A percentile compares a stretch with the other conserved stretches of the same genome.
Evolutionary conservation across 2,329 filamentous ascomycete genomes (phyloP).

Genomic region (Talaromyces sp.): DNA sequence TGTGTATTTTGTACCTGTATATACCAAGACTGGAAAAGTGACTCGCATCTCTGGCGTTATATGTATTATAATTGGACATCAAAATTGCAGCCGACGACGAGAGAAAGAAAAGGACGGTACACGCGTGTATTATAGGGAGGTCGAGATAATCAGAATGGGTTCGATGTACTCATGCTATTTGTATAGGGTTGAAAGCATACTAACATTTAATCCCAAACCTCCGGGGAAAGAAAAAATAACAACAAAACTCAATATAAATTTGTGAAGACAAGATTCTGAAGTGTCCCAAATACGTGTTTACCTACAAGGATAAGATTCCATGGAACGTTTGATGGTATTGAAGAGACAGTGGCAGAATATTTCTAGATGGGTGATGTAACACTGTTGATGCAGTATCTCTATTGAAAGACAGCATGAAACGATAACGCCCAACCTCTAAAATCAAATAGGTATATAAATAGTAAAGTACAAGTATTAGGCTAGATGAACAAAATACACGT

Average conservation of each 20-base stretch:
- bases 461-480: constrained; percentile 3
- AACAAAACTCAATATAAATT: no score
- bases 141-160: not conserved
- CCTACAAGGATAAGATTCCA: no score
- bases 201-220: no score
- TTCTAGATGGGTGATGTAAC: not conserved
- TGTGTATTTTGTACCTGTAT: not conserved
- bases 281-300: no score
- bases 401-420: not conserved
- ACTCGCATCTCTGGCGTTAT: not conserved
- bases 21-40: not conserved
- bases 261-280: no score
- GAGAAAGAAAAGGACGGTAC: not conserved
- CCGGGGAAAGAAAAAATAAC: no score
- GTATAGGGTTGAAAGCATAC: no score
- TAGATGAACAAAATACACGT: constrained; percentile 10
- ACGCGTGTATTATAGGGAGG: not conserved
- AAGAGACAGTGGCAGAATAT: not conserved
- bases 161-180: no score
- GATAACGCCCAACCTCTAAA: constrained; percentile 2
- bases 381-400: constrained; percentile 4
- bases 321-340: no score
- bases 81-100: not conserved
- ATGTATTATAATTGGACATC: not conserved
- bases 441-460: constrained; percentile 16